Base-by-base conservation (phyloP, 179 eudicot genomes). In the Actinidia polygama region DNA sequence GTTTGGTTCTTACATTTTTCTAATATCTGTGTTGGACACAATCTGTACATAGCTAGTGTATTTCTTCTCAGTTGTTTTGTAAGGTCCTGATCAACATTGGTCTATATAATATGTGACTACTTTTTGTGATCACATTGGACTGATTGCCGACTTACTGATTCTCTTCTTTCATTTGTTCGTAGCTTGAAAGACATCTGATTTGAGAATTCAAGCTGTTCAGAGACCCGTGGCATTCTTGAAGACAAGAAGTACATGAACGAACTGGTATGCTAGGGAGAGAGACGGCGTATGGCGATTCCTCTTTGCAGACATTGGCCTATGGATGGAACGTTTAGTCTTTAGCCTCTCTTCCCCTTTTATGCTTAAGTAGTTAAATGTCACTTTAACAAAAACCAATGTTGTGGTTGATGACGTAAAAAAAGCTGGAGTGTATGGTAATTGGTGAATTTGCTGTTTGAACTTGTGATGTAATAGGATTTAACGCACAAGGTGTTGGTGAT, bases 401-500 rank as follows among this genome's bases (percentile, higher is more conserved):
- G 53, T 68, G 75, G 66, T 10, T 69, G 64, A 59, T 61, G 24
- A 70, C 36, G 36, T 68, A 10, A 64, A 51, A 24, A 51, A 26
- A 63, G 73, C 47, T 64, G 44, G 66, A 79, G 64, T 44, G 64
- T 68, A 40, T 54, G 75, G 82, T 69, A 54, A 23, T 68, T 80
- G 53, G 26, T 69, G 67, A 69, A 70, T 19, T 68, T 55, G 30
- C 67, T 69, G 40, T 69, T 46, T 69, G 55, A 15, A 80, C n/a
- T n/a, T 79, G 66, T 54, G 53, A 49, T 80, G 77, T 68, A 54
- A 68, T 69, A 80, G 82, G 82, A 54, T 80, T 80, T 80, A n/a
- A 69, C 71, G 6, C 19, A 36, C 14, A 18, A 40, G 62, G 74
- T 67, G 75, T 54, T 54, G 54, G 67, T 69, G 40, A 69, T 69